Percentiles rank a stretch among this genome's conserved stretches.
phyloP scores from a whole-genome alignment of 2,329 filamentous ascomycete genomes.

The Epichloe bromicola region DNA sequence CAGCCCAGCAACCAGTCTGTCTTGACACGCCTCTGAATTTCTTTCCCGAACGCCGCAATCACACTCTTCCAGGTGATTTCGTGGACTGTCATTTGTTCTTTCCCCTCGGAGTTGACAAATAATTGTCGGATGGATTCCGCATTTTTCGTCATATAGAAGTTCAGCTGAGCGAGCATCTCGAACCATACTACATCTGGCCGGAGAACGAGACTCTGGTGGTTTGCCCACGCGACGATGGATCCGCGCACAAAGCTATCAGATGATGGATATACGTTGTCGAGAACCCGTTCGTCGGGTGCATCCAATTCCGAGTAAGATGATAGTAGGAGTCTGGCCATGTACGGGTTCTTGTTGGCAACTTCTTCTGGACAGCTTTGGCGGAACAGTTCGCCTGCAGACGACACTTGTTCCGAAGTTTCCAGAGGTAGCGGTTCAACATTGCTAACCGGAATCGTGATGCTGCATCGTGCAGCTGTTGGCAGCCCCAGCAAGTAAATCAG shows the following conservation, averaged over 20 bases:
- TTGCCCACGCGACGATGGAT: conserved; percentile 33
- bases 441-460: conserved; percentile 14
- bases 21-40: conserved; percentile 27
- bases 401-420: conserved; percentile 10
- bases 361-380: conserved; percentile 22
- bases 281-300: conserved; percentile 6
- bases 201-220: conserved; percentile 35
- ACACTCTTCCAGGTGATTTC: conserved; percentile 14
- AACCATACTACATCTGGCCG: conserved; percentile 44
- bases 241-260: conserved; percentile 30
- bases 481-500: conserved; percentile 4
- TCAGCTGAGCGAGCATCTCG: conserved; percentile 37
- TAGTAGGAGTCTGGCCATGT: conserved; percentile 14
- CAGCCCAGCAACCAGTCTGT: conserved; percentile 28
- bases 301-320: conserved; percentile 16
- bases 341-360: conserved; percentile 9
- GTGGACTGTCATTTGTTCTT: conserved; percentile 25
- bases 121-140: conserved; percentile 30
- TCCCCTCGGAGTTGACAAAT: conserved; percentile 32
- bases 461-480: neutral
- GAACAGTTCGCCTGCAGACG: conserved; percentile 18
- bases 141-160: conserved; percentile 34
- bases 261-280: conserved; percentile 16
- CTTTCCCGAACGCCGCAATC: conserved; percentile 21
- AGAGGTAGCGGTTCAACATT: conserved; percentile 17